A percentile compares a stretch with the other conserved stretches of the same genome.
These are phyloP conservation scores for Podospora conica DNA, from an alignment of 495 filamentous ascomycete species.

Conservation along the genomic window DNA sequence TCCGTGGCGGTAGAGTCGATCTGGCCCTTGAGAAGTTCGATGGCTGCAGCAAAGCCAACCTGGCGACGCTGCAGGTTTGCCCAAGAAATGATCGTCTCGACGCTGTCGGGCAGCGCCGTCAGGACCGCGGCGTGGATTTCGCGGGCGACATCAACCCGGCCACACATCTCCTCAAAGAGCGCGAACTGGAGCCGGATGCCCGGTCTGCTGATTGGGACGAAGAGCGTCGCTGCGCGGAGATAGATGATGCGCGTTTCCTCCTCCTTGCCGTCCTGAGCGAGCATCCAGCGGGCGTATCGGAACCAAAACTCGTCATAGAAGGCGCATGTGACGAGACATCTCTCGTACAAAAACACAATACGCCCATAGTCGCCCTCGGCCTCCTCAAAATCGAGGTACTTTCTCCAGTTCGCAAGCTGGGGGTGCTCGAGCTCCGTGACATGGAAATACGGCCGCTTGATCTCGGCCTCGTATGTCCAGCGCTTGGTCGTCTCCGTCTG, in stretches of 20 bases:
- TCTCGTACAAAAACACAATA: slow-evolving; percentile 82
- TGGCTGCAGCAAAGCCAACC: slow-evolving; percentile 78
- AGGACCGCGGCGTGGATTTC: slow-evolving; percentile 82
- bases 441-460: slow-evolving; percentile 96
- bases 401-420: slow-evolving; percentile 88
- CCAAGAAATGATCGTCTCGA: slow-evolving; percentile 82
- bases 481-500: slow-evolving; percentile 87
- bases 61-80: slow-evolving; percentile 86
- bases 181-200: slow-evolving; percentile 84
- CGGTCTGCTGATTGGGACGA: slow-evolving; percentile 76
- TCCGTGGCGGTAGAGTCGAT: slow-evolving; percentile 66
- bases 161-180: slow-evolving; percentile 84
- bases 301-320: slow-evolving; percentile 98
- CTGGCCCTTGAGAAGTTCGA: slow-evolving; percentile 74
- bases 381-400: slow-evolving; percentile 97
- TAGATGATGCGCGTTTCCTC: slow-evolving; percentile 94
- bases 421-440: slow-evolving; percentile 84
- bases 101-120: slow-evolving; percentile 56
- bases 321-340: slow-evolving; percentile 85
- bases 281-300: slow-evolving; percentile 97
- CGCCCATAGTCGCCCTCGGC: slow-evolving; percentile 68
- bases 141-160: slow-evolving; percentile 66
- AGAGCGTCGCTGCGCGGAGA: slow-evolving; percentile 76
- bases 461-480: slow-evolving; percentile 91
- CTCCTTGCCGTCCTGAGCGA: slow-evolving; percentile 68